Percentiles rank a stretch among this genome's conserved stretches.
These are phyloP conservation scores for Aspergillus hiratsukae DNA, from an alignment of 2,329 filamentous ascomycete genomes.

Conservation along the genomic window DNA sequence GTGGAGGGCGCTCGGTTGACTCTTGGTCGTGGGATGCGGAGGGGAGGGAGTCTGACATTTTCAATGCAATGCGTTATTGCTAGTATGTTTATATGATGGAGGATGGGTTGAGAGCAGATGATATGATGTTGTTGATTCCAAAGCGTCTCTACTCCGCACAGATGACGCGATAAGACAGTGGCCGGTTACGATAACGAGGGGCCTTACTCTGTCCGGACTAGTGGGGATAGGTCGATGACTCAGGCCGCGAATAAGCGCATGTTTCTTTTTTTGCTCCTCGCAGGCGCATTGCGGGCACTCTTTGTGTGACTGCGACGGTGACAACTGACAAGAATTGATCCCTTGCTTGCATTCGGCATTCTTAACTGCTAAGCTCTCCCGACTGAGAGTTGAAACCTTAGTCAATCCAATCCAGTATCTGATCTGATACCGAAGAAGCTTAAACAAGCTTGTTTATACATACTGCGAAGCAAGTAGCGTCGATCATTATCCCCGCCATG, in stretches of 20 bases:
- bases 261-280: constrained; percentile 3
- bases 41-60: constrained; percentile 43
- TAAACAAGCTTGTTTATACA: background rate
- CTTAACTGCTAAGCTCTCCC: background rate
- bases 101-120: background rate
- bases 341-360: background rate
- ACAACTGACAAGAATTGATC: background rate
- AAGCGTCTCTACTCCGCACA: background rate
- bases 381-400: background rate
- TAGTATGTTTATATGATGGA: background rate
- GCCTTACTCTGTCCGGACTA: background rate
- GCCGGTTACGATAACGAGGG: background rate
- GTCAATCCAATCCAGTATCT: background rate
- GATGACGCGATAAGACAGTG: background rate
- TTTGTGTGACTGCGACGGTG: background rate
- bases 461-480: background rate
- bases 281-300: background rate
- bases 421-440: background rate
- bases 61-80: background rate
- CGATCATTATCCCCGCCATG: constrained; percentile 5
- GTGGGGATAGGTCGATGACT: constrained; percentile 7
- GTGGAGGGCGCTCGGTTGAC: constrained; percentile 29
- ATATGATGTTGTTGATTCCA: no score
- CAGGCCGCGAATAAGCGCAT: constrained; percentile 15
- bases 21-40: constrained; percentile 35